Percentiles rank a stretch among this genome's conserved stretches.
These are phyloP conservation scores for Talaromyces ruber DNA, from an alignment of 495 filamentous ascomycete species.

Conservation along the genomic window DNA sequence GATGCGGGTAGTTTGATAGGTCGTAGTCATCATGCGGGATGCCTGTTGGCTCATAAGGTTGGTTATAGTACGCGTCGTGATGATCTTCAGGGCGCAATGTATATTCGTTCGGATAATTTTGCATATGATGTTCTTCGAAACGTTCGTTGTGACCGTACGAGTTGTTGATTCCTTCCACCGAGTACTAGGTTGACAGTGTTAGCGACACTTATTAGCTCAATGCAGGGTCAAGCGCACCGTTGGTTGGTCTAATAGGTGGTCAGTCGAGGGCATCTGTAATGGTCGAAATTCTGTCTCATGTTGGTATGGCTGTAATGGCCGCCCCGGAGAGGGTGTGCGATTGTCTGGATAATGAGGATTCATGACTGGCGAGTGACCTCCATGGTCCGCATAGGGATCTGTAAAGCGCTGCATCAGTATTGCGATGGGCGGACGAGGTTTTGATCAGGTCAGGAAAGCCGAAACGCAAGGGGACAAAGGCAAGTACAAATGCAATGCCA, in stretches of 20 bases:
- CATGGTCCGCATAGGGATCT: conserved; percentile 50
- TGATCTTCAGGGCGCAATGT: conserved; percentile 72
- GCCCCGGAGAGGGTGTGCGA: conserved; percentile 45
- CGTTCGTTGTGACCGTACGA: conserved; percentile 62
- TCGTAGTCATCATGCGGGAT: conserved; percentile 50
- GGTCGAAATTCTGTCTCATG: conserved; percentile 48
- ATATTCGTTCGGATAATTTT: conserved; percentile 54
- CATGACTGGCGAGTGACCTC: conserved; percentile 47
- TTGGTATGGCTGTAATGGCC: conserved; percentile 53
- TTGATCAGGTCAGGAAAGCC: conserved; percentile 11
- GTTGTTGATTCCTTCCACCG: conserved; percentile 65
- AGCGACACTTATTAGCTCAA: conserved; percentile 3
- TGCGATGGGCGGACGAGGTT: background rate
- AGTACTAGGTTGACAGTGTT: conserved; percentile 44
- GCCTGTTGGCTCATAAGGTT: conserved; percentile 60
- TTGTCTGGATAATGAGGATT: conserved; percentile 45
- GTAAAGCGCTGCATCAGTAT: conserved; percentile 9
- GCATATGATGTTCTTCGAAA: conserved; percentile 45
- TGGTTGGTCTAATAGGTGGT: conserved; percentile 62
- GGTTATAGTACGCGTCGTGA: conserved; percentile 78
- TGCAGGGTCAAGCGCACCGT: conserved; percentile 44
- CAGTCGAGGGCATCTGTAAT: conserved; percentile 64
- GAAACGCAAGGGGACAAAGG: background rate
- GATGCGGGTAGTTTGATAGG: conserved; percentile 40
- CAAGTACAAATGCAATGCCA: background rate